Evolutionary conservation across 495 filamentous ascomycete genomes (phyloP).

Genomic region (Neurospora sp.): DNA sequence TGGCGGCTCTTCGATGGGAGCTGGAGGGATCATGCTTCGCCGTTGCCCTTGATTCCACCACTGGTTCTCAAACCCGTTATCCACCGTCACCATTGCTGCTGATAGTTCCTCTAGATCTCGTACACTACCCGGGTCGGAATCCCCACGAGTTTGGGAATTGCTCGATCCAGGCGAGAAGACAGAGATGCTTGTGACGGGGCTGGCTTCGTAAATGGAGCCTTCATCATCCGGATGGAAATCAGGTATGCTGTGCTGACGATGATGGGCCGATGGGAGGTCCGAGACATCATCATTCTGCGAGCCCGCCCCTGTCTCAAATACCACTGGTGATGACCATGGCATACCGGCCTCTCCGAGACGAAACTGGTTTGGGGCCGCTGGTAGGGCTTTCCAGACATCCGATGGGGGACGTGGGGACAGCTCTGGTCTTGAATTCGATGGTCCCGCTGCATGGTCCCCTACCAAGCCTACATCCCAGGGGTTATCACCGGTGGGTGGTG

Average conservation of each 20-base stretch:
- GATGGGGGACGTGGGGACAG: not conserved
- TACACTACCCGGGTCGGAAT: slow-evolving; percentile 12
- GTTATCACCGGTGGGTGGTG: slow-evolving; percentile 33
- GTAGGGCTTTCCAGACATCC: slow-evolving; percentile 27
- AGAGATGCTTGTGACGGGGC: slow-evolving; percentile 14
- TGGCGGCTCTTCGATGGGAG: not conserved
- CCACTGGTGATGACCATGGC: slow-evolving; percentile 32
- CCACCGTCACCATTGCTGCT: slow-evolving; percentile 46
- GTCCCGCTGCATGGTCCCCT: not conserved
- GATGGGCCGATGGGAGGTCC: not conserved
- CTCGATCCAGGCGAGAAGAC: slow-evolving; percentile 16
- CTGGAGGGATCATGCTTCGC: slow-evolving; percentile 8
- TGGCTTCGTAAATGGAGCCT: slow-evolving; percentile 9
- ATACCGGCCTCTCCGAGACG: slow-evolving; percentile 35
- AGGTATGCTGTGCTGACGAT: slow-evolving; percentile 1
- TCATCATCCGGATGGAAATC: not conserved
- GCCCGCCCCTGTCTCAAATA: slow-evolving; percentile 11
- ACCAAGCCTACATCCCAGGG: slow-evolving; percentile 28
- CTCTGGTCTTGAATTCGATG: not conserved
- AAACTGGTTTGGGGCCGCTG: slow-evolving; percentile 29
- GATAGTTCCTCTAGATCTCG: slow-evolving; percentile 38
- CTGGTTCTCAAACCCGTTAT: slow-evolving; percentile 42
- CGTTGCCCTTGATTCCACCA: slow-evolving; percentile 38
- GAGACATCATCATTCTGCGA: slow-evolving; percentile 7
- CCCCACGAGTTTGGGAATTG: not conserved